Conservation (phyloP, 2,329 filamentous ascomycete genomes). For the Cercospora zeae-maydis region DNA sequence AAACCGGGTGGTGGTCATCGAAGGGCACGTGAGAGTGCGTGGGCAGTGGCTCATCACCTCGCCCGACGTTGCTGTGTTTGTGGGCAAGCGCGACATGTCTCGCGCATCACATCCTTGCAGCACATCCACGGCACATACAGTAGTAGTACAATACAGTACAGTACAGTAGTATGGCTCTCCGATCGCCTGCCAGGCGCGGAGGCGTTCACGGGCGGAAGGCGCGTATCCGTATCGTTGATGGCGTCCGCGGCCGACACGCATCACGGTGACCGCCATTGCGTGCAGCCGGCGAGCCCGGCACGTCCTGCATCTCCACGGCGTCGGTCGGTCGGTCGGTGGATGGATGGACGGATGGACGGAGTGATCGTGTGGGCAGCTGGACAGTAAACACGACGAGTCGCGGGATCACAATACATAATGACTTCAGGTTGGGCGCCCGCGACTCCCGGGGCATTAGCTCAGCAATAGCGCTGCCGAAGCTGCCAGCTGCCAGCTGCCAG, state of each 20-base stretch:
- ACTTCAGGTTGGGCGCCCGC: too few species aligned
- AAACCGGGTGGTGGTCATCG: too few species aligned
- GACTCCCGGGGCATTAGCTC: neutral
- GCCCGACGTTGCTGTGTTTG: neutral
- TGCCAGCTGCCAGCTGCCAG: neutral
- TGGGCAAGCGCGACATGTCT: neutral
- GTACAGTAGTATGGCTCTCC: neutral
- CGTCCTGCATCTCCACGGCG: neutral
- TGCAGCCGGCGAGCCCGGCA: neutral
- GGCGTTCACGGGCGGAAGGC: neutral
- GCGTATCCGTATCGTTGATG: neutral
- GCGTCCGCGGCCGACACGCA: neutral
- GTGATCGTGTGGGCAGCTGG: neutral
- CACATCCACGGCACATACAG: constrained; percentile 8
- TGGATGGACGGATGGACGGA: too few species aligned
- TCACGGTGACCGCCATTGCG: neutral
- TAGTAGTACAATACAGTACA: too few species aligned
- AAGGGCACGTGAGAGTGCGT: neutral
- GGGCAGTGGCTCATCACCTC: constrained; percentile 11
- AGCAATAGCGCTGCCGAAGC: neutral
- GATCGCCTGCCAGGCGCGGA: neutral
- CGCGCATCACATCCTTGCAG: constrained; percentile 11
- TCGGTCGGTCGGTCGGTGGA: too few species aligned
- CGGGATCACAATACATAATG: neutral
- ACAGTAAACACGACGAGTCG: neutral